Conservation (phyloP, 164 flowering plant species). For the Magnolia changhungtana region DNA sequence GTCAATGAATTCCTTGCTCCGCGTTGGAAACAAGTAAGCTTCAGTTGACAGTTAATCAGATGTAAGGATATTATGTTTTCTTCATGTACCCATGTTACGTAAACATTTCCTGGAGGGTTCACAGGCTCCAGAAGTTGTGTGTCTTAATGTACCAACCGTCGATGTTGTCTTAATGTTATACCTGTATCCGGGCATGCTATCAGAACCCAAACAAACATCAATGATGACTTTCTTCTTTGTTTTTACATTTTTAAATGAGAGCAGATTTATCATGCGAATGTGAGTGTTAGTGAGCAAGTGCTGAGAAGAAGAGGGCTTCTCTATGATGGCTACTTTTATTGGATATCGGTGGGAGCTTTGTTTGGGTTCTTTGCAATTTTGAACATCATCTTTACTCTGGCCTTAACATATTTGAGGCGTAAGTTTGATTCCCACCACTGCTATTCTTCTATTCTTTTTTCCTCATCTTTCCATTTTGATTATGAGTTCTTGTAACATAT, state of each 20-base stretch:
- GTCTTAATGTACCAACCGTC: no score
- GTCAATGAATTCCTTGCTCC: slow-evolving; percentile 44
- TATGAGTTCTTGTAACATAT: neutral
- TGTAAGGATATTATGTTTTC: no score
- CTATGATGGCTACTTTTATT: slow-evolving; percentile 37
- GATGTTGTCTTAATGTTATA: no score
- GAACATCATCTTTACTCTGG: slow-evolving; percentile 39
- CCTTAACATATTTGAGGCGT: slow-evolving; percentile 43
- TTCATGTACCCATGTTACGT: no score
- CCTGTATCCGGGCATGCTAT: neutral
- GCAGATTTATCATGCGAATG: slow-evolving; percentile 20
- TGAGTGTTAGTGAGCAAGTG: slow-evolving; percentile 25
- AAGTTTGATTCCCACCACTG: slow-evolving; percentile 6
- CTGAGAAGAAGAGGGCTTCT: slow-evolving; percentile 29
- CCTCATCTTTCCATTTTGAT: neutral
- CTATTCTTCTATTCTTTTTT: neutral
- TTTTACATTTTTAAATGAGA: neutral
- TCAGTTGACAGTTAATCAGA: no score
- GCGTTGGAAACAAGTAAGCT: slow-evolving; percentile 39
- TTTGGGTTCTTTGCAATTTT: slow-evolving; percentile 38
- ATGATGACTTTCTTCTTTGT: neutral
- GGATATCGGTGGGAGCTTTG: slow-evolving; percentile 50
- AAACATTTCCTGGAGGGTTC: no score
- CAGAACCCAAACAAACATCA: neutral
- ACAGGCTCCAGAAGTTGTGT: no score